Conservation (phyloP, 768 basidiomycete genomes). For the Boletus bicolor region DNA sequence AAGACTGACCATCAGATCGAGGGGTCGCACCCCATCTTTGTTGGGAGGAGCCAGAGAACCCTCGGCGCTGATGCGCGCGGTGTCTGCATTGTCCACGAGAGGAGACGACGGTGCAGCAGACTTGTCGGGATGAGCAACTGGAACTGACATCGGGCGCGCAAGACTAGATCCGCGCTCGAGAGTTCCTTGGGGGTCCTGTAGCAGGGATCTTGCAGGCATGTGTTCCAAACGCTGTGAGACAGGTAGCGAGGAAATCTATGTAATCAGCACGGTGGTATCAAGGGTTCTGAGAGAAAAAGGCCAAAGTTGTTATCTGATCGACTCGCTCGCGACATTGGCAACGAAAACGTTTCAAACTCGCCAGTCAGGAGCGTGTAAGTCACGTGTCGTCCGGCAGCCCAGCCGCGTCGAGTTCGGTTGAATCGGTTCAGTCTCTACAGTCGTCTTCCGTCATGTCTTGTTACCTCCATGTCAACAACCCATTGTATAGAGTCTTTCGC, state of each 20-base stretch:
- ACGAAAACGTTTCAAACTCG: neutral
- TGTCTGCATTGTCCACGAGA: slow-evolving; percentile 1
- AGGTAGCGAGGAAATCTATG: neutral
- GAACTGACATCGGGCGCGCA: slow-evolving; percentile 10
- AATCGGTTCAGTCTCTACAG: neutral
- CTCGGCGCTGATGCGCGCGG: slow-evolving; percentile 1
- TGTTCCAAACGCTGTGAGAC: neutral
- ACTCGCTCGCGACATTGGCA: neutral
- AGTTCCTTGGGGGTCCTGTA: neutral
- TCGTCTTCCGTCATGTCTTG: neutral
- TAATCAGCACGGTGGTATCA: neutral
- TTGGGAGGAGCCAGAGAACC: neutral
- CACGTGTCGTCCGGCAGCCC: slow-evolving; percentile 6
- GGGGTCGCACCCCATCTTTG: slow-evolving; percentile 26
- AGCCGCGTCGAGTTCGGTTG: neutral
- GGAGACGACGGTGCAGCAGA: slow-evolving; percentile 4
- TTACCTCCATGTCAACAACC: neutral
- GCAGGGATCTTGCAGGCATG: neutral
- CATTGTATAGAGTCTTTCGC: neutral
- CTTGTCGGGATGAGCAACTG: slow-evolving; percentile 7
- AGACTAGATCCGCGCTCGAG: neutral
- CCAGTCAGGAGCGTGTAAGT: neutral
- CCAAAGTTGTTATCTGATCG: neutral
- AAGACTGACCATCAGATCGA: slow-evolving; percentile 63
- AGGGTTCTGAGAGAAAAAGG: neutral